Evolutionary conservation across 352 stramenopile genomes (phyloP).

Genomic region (Phytopythium helicoides): DNA sequence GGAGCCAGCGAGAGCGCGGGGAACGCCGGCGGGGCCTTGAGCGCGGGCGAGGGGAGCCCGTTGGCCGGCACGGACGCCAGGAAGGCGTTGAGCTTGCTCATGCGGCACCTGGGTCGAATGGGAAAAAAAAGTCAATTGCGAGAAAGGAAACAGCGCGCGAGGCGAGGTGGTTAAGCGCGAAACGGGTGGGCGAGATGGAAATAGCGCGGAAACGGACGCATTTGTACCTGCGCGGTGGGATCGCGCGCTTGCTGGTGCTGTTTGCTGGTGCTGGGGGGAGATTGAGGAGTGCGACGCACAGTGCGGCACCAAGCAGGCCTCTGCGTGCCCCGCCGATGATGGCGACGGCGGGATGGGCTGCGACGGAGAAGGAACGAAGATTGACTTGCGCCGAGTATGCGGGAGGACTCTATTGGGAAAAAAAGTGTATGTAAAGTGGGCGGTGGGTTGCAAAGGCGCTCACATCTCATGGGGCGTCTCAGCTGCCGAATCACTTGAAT

Average conservation of each 20-base stretch:
- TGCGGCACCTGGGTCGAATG: not conserved
- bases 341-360: too few species aligned
- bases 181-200: slow-evolving; percentile 12
- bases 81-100: slow-evolving; percentile 77
- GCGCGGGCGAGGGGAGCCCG: slow-evolving; percentile 31
- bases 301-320: not conserved
- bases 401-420: too few species aligned
- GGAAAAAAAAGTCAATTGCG: not conserved
- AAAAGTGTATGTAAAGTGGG: too few species aligned
- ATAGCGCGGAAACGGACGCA: slow-evolving; percentile 4
- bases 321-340: not conserved
- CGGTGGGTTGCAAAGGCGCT: too few species aligned
- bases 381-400: too few species aligned
- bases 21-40: slow-evolving; percentile 25
- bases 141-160: slow-evolving; percentile 25
- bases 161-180: slow-evolving; percentile 6
- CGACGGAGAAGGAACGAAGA: too few species aligned
- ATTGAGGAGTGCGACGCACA: not conserved
- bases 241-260: too few species aligned
- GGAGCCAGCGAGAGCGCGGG: slow-evolving; percentile 26
- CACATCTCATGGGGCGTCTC: too few species aligned
- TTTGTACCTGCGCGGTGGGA: not conserved
- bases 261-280: too few species aligned
- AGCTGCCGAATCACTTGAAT: too few species aligned
- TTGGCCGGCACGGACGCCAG: slow-evolving; percentile 69